Evolutionary conservation across 2,329 filamentous ascomycete species (phyloP).

Genomic region (Xylariaceae sp.): DNA sequence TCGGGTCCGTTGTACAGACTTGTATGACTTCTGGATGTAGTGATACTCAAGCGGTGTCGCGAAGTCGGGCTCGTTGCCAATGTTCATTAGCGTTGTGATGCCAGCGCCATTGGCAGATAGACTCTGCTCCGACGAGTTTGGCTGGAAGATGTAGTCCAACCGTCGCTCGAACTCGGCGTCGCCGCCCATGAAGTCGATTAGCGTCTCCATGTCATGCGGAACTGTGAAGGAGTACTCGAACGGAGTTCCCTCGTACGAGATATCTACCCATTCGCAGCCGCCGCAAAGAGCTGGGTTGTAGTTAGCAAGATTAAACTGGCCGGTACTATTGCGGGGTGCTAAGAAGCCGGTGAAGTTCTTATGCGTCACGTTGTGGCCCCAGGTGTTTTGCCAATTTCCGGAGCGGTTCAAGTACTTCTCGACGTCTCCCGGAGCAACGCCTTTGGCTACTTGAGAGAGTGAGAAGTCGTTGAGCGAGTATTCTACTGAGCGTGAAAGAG

Average conservation of each 20-base stretch:
- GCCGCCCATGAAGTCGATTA: constrained; percentile 52
- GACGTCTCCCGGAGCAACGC: constrained; percentile 47
- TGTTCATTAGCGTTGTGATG: constrained; percentile 12
- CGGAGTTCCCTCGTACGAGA: constrained; percentile 46
- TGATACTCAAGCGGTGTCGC: constrained; percentile 55
- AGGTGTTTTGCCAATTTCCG: constrained; percentile 58
- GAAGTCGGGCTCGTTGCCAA: constrained; percentile 51
- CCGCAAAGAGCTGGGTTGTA: constrained; percentile 50
- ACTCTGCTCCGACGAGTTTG: constrained; percentile 10
- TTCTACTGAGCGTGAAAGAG: constrained; percentile 52
- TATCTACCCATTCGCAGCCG: constrained; percentile 44
- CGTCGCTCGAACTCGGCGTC: constrained; percentile 46
- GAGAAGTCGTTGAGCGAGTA: constrained; percentile 58
- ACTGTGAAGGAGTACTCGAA: constrained; percentile 48
- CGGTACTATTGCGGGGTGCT: constrained; percentile 48
- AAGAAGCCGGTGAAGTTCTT: constrained; percentile 52
- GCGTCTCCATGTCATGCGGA: constrained; percentile 52
- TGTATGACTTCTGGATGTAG: constrained; percentile 48
- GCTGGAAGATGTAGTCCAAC: constrained; percentile 30
- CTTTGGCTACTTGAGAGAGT: constrained; percentile 49
- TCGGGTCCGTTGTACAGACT: constrained; percentile 47
- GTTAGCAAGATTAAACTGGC: constrained; percentile 31
- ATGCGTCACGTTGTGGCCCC: constrained; percentile 46
- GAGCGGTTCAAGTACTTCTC: constrained; percentile 50
- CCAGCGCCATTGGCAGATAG: constrained; percentile 9